A percentile compares a stretch with the other conserved stretches of the same genome.
phyloP scores from a whole-genome alignment of 2,329 filamentous ascomycete species.

The Leptodontidium sp. region DNA sequence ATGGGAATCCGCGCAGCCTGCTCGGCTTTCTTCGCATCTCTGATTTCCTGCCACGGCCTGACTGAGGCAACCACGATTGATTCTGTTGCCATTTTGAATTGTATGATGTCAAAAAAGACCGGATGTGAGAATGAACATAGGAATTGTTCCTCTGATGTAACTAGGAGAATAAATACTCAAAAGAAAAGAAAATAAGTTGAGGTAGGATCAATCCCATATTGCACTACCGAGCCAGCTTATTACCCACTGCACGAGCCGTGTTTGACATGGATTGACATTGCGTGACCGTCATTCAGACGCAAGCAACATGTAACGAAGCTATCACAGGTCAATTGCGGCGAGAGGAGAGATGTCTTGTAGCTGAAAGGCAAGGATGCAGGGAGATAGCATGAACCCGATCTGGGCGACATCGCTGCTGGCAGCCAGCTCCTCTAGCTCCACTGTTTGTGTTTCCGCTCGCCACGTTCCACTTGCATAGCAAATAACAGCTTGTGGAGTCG shows the following conservation, averaged over 20 bases:
- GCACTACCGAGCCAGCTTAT: neutral
- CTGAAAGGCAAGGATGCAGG: neutral
- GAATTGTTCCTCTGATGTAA: neutral
- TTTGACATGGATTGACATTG: slow-evolving; percentile 8
- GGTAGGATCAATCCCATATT: neutral
- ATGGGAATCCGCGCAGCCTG: slow-evolving; percentile 31
- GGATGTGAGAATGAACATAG: neutral
- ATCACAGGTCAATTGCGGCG: slow-evolving; percentile 3
- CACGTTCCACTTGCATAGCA: neutral
- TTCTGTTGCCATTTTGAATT: slow-evolving; percentile 5
- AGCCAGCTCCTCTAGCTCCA: neutral
- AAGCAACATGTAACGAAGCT: slow-evolving; percentile 1
- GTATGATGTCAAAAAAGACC: neutral
- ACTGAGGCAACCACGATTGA: neutral
- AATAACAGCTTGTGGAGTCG: neutral
- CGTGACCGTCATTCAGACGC: neutral
- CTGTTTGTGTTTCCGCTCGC: neutral
- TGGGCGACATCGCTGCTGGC: neutral
- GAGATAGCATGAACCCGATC: slow-evolving; percentile 1
- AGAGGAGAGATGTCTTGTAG: neutral
- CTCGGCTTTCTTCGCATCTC: slow-evolving; percentile 35
- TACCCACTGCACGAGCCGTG: neutral
- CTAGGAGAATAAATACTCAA: neutral
- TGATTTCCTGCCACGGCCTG: slow-evolving; percentile 34
- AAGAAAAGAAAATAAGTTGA: neutral